These are phyloP conservation scores for Lactarius tabidus DNA, from an alignment of 768 basidiomycete genomes.

Conservation along the genomic window DNA sequence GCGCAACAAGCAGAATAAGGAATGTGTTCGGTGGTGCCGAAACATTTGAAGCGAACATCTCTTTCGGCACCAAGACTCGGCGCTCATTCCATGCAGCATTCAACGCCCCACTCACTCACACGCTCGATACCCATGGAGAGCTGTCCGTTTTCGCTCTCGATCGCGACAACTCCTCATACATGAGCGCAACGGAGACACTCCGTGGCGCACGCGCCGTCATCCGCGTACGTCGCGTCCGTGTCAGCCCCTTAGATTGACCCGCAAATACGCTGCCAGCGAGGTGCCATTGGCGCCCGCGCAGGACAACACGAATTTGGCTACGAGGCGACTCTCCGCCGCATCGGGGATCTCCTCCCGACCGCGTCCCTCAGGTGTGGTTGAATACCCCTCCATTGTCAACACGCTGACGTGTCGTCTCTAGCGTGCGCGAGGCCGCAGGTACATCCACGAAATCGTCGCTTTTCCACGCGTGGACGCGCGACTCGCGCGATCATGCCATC, in stretches of 20 bases:
- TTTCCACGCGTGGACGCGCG: conserved; percentile 68
- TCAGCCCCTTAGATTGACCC: conserved; percentile 17
- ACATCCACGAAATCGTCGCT: conserved; percentile 78
- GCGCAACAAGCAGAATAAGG: conserved; percentile 71
- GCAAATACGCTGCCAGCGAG: conserved; percentile 9
- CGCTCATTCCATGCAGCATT: conserved; percentile 74
- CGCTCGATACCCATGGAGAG: conserved; percentile 66
- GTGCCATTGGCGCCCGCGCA: conserved; percentile 3
- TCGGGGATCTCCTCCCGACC: conserved; percentile 63
- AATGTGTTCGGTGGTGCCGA: conserved; percentile 94
- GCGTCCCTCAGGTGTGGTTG: conserved; percentile 76
- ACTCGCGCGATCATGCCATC: conserved; percentile 72
- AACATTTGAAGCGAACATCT: conserved; percentile 73
- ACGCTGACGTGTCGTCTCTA: conserved; percentile 31
- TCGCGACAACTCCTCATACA: conserved; percentile 74
- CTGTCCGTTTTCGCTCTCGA: conserved; percentile 69
- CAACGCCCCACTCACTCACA: conserved; percentile 54
- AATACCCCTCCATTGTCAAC: neutral
- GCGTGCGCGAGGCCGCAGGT: conserved; percentile 82
- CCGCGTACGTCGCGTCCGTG: conserved; percentile 55
- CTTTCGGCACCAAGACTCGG: conserved; percentile 84
- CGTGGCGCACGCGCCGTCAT: conserved; percentile 64
- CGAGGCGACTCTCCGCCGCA: conserved; percentile 73
- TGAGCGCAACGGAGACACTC: conserved; percentile 62
- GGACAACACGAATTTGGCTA: conserved; percentile 80